Conservation (phyloP, 305 asterid species). For the Plantago rigida region DNA sequence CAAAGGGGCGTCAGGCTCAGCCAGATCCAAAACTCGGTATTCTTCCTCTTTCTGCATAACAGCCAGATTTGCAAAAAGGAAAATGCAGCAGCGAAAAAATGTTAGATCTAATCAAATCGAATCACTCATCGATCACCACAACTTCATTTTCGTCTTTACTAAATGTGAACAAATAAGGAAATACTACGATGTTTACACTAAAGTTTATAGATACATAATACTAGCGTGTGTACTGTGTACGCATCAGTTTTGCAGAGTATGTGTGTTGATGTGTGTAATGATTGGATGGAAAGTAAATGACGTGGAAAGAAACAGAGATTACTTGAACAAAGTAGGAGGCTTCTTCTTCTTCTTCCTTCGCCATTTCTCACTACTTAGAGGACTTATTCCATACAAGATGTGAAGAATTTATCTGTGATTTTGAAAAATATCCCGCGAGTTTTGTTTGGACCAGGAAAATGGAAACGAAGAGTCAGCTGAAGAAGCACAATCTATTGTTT, state of each 20-base stretch:
- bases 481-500: no score
- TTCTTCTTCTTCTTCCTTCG: neutral
- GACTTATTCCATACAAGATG: no score
- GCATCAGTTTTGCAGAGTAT: neutral
- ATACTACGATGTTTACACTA: no score
- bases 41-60: constrained; percentile 80
- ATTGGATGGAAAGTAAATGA: neutral
- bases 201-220: no score
- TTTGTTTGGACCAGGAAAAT: no score
- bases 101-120: no score
- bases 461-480: no score
- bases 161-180: neutral
- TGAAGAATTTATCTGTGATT: no score
- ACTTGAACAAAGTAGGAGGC: constrained; percentile 1
- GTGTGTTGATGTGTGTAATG: neutral
- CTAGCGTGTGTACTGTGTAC: neutral
- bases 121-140: no score
- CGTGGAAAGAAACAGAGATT: neutral
- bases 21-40: constrained; percentile 62
- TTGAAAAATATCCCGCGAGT: no score
- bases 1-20: constrained; percentile 65
- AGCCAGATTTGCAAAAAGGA: neutral
- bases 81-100: neutral
- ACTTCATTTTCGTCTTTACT: no score
- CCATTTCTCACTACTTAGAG: neutral